Base-by-base conservation (phyloP, 192 early-diverging fungal species). In the Mortierella claussenii region DNA sequence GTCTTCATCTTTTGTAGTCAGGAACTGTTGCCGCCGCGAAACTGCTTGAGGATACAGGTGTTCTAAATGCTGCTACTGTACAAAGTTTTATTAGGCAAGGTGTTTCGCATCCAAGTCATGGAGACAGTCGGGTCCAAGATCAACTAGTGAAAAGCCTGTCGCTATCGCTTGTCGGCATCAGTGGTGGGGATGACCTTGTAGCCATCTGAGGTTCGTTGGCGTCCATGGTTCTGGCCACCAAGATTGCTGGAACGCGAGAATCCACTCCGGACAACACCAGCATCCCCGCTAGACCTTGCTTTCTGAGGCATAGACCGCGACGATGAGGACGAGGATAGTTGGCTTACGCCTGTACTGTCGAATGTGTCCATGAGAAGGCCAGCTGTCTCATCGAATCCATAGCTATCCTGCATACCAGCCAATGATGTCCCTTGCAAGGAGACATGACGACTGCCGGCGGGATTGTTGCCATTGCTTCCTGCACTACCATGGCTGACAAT, bases 141-240 rank as follows among this genome's bases (percentile, higher is more conserved):
- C n/a, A n/a, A n/a, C n/a, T n/a, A n/a, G n/a, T n/a, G n/a, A n/a
- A n/a, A n/a, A n/a, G n/a, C n/a, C n/a, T n/a, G n/a, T n/a, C n/a
- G n/a, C n/a, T n/a, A n/a, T n/a, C n/a, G n/a, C n/a, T n/a, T n/a
- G n/a, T n/a, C n/a, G n/a, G n/a, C n/a, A n/a, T 82, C 80, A 18
- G 68, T 42, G 28, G 58, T 53, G 5, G 81, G 63, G 4, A 82
- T 66, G 24, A 49, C 53, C 28, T 82, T 78, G 44, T 82, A 82
- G 15, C 76, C 59, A 75, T 82, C 75, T 32, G 73, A 76, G 8
- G 73, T 76, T 40, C 73, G 23, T 46, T 76, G 73, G 3, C 73
- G 73, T 27, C 73, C 73, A 49, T 52, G 71, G 30, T 20, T 53
- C 30, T 67, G 58, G 11, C 28, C 46, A n/a, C 73, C 73, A 13